Conservation (phyloP, 2,329 filamentous ascomycete genomes). For the Zalaria obscura region DNA sequence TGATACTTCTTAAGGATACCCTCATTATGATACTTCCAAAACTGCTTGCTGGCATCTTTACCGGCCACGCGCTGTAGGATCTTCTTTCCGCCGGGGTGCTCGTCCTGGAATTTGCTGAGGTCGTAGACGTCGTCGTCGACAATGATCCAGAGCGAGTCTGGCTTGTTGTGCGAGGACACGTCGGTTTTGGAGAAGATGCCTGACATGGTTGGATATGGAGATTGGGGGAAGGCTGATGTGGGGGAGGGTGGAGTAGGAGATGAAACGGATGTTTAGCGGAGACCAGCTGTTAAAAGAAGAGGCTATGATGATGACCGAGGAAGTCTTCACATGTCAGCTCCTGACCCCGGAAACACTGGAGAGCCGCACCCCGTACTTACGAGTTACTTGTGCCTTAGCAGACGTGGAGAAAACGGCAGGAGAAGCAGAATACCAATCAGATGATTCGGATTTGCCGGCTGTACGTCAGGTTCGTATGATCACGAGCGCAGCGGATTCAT, state of each 20-base stretch:
- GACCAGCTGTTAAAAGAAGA: background rate
- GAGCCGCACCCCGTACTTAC: too few species aligned
- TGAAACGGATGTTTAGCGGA: background rate
- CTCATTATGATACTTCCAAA: conserved; percentile 65
- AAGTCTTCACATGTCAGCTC: conserved; percentile 3
- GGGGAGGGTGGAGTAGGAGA: background rate
- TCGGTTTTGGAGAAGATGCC: conserved; percentile 73
- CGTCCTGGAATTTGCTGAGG: conserved; percentile 51
- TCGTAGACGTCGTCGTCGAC: conserved; percentile 96
- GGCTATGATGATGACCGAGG: background rate
- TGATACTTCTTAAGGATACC: conserved; percentile 70
- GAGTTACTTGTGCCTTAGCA: too few species aligned
- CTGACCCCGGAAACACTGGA: background rate
- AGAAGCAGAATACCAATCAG: too few species aligned
- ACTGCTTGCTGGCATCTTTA: conserved; percentile 55
- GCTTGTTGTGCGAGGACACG: conserved; percentile 83
- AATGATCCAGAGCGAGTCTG: conserved; percentile 73
- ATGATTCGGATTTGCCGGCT: too few species aligned
- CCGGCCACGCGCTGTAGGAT: conserved; percentile 52
- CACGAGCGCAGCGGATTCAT: too few species aligned
- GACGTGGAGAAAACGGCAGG: too few species aligned
- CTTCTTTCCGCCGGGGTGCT: conserved; percentile 45
- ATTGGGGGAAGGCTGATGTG: background rate
- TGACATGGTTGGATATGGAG: conserved; percentile 50
- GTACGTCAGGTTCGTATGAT: too few species aligned